Evolutionary conservation across 2,329 filamentous ascomycete species (phyloP), one percentile per base, ranked within the genome.

Genomic region (Fusarium burgessii): DNA sequence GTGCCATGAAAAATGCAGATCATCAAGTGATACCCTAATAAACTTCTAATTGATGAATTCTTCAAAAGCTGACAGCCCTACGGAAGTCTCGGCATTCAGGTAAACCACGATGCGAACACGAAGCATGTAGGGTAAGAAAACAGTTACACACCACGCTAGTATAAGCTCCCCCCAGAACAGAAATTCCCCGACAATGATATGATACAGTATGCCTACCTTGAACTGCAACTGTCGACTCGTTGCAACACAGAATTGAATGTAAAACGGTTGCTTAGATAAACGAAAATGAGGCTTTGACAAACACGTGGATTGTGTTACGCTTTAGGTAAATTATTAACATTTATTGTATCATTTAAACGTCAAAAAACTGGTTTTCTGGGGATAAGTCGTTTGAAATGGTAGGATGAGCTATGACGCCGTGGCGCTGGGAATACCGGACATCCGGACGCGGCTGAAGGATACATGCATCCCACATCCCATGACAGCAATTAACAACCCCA

Each of bases 331-430:
- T 25, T 10, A 25, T n/a, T 6, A 35, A 38, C 20, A 46, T n/a
- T 25, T 15, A 15, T 6, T 25, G 13, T 56, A 41, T 56, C 32
- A 57, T 29, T 29, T 10, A 29, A 29, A 11, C 29, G 10, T 29
- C 29, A 15, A 66, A 66, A 66, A 65, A 58, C 62, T 62, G 42
- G 55, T 67, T 67, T 51, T 67, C 38, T 8, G 15, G 23, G 33
- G 55, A n/a, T n/a, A 17, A 63, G n/a, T 25, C 7, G 17, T 14
- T 23, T 25, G 12, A 25, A 25, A 25, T 52, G 33, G 13, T 33
- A 14, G 20, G 49, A 43, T 36, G 23, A 25, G 43, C 32, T 36
- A 68, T 67, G 64, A 67, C 62, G 64, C 33, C 50, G 62, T 67
- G 64, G 64, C 64, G 49, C 62, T 66, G 46, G 54, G 40, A 66